phyloP scores from a whole-genome alignment of 306 rosid genomes.

The Purshia tridentata region DNA sequence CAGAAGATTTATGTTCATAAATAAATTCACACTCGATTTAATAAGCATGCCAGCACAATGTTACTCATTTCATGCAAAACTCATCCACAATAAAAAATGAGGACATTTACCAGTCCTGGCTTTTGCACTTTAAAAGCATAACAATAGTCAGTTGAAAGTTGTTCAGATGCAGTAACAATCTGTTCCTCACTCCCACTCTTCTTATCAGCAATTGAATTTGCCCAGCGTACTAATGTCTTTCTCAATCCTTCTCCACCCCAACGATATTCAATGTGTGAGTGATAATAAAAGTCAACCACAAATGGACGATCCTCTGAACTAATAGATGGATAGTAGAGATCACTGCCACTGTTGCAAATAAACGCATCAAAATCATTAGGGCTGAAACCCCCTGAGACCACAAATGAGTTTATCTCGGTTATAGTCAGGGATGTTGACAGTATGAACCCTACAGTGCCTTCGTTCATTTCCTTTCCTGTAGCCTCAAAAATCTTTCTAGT shows the following conservation, averaged over 20 bases:
- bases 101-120: constrained; percentile 62
- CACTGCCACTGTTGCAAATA: constrained; percentile 98
- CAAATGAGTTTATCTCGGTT: constrained; percentile 80
- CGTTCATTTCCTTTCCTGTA: constrained; percentile 67
- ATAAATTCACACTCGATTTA: constrained; percentile 11
- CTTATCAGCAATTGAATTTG: constrained; percentile 56
- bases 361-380: constrained; percentile 93
- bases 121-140: constrained; percentile 75
- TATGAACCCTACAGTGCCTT: constrained; percentile 90
- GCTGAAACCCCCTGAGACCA: constrained; percentile 67
- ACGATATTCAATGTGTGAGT: constrained; percentile 91
- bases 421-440: constrained; percentile 84
- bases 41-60: not conserved
- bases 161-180: constrained; percentile 66
- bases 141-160: constrained; percentile 91
- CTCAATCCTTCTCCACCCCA: constrained; percentile 99
- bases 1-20: not conserved
- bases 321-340: constrained; percentile 87
- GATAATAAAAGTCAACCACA: constrained; percentile 94
- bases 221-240: constrained; percentile 92
- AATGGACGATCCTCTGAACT: constrained; percentile 73
- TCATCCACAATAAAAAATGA: constrained; percentile 17
- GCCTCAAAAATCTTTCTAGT: constrained; percentile 70
- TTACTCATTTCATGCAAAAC: constrained; percentile 18
- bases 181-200: constrained; percentile 49